Percentiles rank a stretch among this genome's conserved stretches.
These are phyloP conservation scores for Scedosporium aurantiacum DNA, from an alignment of 2,329 filamentous ascomycete species.

Conservation along the genomic window DNA sequence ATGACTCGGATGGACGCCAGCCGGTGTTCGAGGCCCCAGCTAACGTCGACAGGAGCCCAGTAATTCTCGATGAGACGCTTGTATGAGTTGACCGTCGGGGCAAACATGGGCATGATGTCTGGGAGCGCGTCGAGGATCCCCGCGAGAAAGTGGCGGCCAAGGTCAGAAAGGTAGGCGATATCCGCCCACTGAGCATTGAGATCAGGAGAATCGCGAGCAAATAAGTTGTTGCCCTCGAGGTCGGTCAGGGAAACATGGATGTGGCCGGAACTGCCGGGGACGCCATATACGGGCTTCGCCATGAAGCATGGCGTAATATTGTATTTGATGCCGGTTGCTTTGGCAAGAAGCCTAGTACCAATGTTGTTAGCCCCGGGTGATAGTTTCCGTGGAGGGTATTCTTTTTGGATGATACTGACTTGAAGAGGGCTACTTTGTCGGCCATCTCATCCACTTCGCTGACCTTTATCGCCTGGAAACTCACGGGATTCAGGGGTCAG, in stretches of 20 bases:
- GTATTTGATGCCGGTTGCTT: conserved; percentile 38
- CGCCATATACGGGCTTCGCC: conserved; percentile 85
- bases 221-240: conserved; percentile 72
- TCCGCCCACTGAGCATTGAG: conserved; percentile 62
- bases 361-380: conserved; percentile 28
- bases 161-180: conserved; percentile 68
- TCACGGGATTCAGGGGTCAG: too few species aligned
- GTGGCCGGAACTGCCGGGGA: conserved; percentile 91
- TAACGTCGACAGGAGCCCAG: conserved; percentile 96
- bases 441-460: conserved; percentile 83
- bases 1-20: conserved; percentile 86
- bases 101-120: conserved; percentile 90
- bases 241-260: conserved; percentile 80
- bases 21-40: conserved; percentile 92
- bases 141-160: conserved; percentile 87
- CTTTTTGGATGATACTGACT: conserved; percentile 35
- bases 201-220: conserved; percentile 64
- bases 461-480: conserved; percentile 61
- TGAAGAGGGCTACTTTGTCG: conserved; percentile 85
- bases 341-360: conserved; percentile 28
- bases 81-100: conserved; percentile 94
- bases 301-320: conserved; percentile 97
- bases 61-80: conserved; percentile 98
- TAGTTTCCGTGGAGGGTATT: background rate
- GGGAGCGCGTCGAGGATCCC: conserved; percentile 81